A percentile compares a stretch with the other conserved stretches of the same genome.
These are phyloP conservation scores for Sporobolomyces phaffii DNA, from an alignment of 768 basidiomycete genomes.

Conservation along the genomic window DNA sequence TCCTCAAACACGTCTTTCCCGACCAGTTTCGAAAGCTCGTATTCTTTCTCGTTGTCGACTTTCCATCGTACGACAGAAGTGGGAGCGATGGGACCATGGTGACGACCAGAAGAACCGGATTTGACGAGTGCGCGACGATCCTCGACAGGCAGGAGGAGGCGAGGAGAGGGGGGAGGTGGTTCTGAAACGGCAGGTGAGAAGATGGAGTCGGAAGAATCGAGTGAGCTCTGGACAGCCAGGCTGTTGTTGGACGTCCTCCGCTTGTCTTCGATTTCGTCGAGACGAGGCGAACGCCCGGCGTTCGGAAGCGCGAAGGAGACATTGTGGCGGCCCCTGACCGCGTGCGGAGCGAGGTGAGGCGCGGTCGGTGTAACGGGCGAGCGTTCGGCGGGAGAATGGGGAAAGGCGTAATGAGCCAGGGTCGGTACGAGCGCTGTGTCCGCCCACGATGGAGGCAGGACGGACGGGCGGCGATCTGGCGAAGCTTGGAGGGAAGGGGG, in stretches of 20 bases:
- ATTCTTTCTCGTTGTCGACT: slow-evolving; percentile 18
- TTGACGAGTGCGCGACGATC: neutral
- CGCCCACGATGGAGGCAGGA: slow-evolving; percentile 2
- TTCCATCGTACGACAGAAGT: slow-evolving; percentile 7
- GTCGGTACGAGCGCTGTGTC: neutral
- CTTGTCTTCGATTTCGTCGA: neutral
- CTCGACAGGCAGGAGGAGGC: no score
- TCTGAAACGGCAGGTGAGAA: neutral
- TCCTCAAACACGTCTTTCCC: slow-evolving; percentile 4
- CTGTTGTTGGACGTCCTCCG: neutral
- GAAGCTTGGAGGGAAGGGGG: neutral
- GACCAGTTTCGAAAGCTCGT: slow-evolving; percentile 8
- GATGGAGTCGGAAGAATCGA: slow-evolving; percentile 3
- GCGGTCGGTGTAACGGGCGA: neutral
- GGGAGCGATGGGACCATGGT: neutral
- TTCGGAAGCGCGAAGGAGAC: neutral
- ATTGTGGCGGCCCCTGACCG: neutral
- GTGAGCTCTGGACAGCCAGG: neutral
- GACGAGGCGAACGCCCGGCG: neutral
- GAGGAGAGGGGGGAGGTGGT: neutral
- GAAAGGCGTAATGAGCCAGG: neutral
- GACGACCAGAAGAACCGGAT: neutral
- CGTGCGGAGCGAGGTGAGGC: neutral
- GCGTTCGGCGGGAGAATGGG: neutral
- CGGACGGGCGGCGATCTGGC: neutral